A percentile compares a stretch with the other conserved stretches of the same genome.
These are phyloP conservation scores for Nothopassalora personata DNA, from an alignment of 2,329 filamentous ascomycete species.

Conservation along the genomic window DNA sequence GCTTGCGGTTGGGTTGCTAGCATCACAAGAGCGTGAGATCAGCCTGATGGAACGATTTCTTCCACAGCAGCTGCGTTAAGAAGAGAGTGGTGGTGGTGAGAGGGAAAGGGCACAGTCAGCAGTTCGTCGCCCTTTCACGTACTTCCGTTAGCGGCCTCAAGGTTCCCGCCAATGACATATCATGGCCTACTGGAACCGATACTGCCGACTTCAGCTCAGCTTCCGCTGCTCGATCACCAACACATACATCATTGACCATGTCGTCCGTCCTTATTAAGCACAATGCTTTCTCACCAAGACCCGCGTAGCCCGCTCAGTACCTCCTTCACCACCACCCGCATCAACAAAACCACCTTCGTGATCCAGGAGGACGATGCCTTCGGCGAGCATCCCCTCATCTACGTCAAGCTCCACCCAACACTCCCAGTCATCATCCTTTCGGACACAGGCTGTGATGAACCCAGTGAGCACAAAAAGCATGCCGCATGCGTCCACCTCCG, in stretches of 20 bases:
- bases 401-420: constrained; percentile 38
- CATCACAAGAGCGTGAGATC: not conserved
- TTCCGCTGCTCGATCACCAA: not conserved
- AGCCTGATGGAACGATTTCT: not conserved
- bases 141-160: not conserved
- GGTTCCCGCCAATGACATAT: not conserved
- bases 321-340: constrained; percentile 33
- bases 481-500: constrained; percentile 34
- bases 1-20: not conserved
- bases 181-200: not conserved
- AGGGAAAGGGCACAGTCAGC: not conserved
- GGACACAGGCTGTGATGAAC: constrained; percentile 44
- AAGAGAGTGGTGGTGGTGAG: not conserved
- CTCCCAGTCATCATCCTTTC: constrained; percentile 35
- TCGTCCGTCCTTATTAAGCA: not conserved
- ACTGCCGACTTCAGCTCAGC: not conserved
- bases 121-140: not conserved
- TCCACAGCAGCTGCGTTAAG: no score
- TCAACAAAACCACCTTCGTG: constrained; percentile 43
- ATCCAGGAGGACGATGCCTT: constrained; percentile 43
- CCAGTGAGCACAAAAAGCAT: constrained; percentile 26
- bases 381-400: constrained; percentile 43
- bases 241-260: not conserved
- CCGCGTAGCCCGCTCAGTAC: not conserved
- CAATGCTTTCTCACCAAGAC: not conserved